Evolutionary conservation across 805 yeast species (phyloP).

Genomic region (Sungouiella thailandica): DNA sequence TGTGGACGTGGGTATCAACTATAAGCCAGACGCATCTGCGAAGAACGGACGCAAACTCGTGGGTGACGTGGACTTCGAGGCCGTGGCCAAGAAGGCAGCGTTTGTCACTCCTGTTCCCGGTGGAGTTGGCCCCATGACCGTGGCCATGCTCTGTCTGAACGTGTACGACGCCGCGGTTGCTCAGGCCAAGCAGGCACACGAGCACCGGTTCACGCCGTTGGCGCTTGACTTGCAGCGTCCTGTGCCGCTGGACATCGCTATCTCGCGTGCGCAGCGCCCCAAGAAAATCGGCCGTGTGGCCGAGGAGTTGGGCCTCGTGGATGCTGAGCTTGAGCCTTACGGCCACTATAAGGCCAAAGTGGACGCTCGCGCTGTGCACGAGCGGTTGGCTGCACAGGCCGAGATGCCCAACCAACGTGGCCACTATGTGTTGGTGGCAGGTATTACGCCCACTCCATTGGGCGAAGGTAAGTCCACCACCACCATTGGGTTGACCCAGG

Average conservation of each 20-base stretch:
- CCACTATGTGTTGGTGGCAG: conserved; percentile 87
- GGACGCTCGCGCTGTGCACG: conserved; percentile 37
- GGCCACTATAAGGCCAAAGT: conserved; percentile 92
- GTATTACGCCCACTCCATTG: conserved; percentile 96
- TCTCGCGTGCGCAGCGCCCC: conserved; percentile 85
- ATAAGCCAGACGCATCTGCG: conserved; percentile 66
- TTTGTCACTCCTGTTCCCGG: conserved; percentile 96
- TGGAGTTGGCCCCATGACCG: conserved; percentile 99
- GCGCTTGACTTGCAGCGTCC: conserved; percentile 50
- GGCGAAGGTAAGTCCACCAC: conserved; percentile 99
- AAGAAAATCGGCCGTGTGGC: conserved; percentile 76
- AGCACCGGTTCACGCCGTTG: conserved; percentile 49
- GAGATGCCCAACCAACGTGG: conserved; percentile 72
- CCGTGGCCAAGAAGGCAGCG: conserved; percentile 58
- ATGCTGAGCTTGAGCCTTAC: conserved; percentile 76
- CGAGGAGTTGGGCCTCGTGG: conserved; percentile 72
- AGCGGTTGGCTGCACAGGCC: conserved; percentile 53
- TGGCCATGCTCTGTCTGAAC: conserved; percentile 87
- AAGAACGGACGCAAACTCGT: conserved; percentile 79
- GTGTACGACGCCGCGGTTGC: conserved; percentile 75
- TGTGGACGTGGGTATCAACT: conserved; percentile 94
- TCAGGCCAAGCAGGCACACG: conserved; percentile 43
- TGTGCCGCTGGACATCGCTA: conserved; percentile 88
- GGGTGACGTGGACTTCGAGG: conserved; percentile 89
- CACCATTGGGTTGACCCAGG: conserved; percentile 94